phyloP scores from a whole-genome alignment of 805 yeast genomes.

The Yarrowia bubula region DNA sequence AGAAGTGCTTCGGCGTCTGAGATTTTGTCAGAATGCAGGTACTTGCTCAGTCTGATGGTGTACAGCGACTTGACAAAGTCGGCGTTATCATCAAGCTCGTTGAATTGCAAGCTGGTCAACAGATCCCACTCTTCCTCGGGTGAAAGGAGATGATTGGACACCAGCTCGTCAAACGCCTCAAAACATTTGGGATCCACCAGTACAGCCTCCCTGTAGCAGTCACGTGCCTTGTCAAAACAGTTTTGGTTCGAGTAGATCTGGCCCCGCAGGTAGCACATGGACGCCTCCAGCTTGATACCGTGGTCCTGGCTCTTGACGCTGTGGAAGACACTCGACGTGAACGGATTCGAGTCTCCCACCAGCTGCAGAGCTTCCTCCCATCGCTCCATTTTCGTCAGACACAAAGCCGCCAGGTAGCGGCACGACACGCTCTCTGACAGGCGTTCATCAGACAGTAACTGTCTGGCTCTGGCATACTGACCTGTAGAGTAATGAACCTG shows the following conservation, averaged over 20 bases:
- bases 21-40: constrained; percentile 53
- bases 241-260: constrained; percentile 77
- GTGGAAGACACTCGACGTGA: constrained; percentile 41
- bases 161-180: constrained; percentile 84
- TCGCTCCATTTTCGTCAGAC: constrained; percentile 62
- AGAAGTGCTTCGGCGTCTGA: constrained; percentile 66
- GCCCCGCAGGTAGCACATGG: constrained; percentile 83
- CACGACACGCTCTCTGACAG: constrained; percentile 62
- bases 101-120: constrained; percentile 59
- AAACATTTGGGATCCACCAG: constrained; percentile 84
- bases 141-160: constrained; percentile 67
- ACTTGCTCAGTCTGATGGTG: constrained; percentile 71
- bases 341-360: constrained; percentile 80
- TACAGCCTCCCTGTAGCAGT: constrained; percentile 82
- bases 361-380: constrained; percentile 89
- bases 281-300: constrained; percentile 82
- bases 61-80: constrained; percentile 78
- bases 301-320: constrained; percentile 49
- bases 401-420: constrained; percentile 73
- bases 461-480: constrained; percentile 74
- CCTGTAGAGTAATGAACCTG: constrained; percentile 80
- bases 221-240: constrained; percentile 81
- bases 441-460: constrained; percentile 58
- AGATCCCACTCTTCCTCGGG: constrained; percentile 89
- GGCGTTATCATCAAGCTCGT: constrained; percentile 69